Base-by-base conservation (phyloP, 2,329 filamentous ascomycete species). In the Aureobasidium subglaciale region DNA sequence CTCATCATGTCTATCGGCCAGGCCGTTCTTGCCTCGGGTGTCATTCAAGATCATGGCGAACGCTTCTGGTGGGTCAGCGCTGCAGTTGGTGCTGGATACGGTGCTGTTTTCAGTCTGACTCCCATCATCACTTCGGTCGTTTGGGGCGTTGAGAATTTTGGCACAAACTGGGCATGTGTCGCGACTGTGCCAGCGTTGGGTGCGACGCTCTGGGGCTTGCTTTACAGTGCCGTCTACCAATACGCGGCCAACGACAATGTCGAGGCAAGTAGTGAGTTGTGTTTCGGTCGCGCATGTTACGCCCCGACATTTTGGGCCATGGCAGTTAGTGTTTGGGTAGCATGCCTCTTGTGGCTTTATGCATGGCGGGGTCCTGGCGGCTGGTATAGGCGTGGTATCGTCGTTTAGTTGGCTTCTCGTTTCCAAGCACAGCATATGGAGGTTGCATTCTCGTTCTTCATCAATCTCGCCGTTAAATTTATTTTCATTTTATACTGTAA, bases 121-220 rank as follows among this genome's bases (percentile, higher is more conserved):
- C 93, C 93, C 2, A 91, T 97, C 61, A 88, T 97, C 56, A 87
- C 96, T 63, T 90, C 86, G n/a, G 90, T 96, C 9, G 92, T 99
- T 42, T 99, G 93, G 93, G 93, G 93, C 24, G 90, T 96, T 0
- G 91, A 97, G 75, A 99, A 97, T 69, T 97, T 99, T 68, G 93
- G 90, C 57, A 99, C 93, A 0, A 97, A 99, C 65, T 99, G 92
- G 84, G 93, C 93, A 9, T 91, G 97, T 59, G 84, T 97, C 7
- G 90, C 91, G 38, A 93, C 95, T 77, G 85, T 92, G 56, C 93
- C 93, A 2, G 93, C 93, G 0, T 73, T 87, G 0, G 93, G 92
- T 0, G 90, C 92, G 0, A 90, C 90, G 0, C 79, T 96, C 29
- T 99, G 92, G 90, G 90, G 91, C 0, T 70, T 93, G 0, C 75